These are phyloP conservation scores for Morella rubra DNA, from an alignment of 306 rosid genomes.

Conservation along the genomic window DNA sequence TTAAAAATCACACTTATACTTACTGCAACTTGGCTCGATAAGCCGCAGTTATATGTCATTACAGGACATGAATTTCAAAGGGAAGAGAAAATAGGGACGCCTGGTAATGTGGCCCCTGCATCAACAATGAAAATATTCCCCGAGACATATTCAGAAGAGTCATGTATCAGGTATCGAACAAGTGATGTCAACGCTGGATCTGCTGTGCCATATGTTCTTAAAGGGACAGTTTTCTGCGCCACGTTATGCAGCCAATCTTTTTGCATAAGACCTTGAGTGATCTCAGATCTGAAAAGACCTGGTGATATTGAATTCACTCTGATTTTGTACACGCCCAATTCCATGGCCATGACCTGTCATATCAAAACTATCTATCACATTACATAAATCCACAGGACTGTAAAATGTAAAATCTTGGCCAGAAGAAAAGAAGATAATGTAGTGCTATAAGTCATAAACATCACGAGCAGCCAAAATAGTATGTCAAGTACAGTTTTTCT, in stretches of 20 bases:
- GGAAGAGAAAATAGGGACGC: conserved; percentile 27
- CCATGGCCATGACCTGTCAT: conserved; percentile 76
- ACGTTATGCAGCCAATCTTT: conserved; percentile 69
- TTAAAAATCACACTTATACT: too few species aligned
- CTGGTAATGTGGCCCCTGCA: conserved; percentile 64
- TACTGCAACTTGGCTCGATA: too few species aligned
- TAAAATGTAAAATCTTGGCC: not conserved
- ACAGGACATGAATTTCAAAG: too few species aligned
- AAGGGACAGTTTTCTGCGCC: conserved; percentile 53
- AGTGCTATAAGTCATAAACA: not conserved
- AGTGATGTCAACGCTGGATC: conserved; percentile 81
- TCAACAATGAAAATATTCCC: conserved; percentile 68
- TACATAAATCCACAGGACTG: not conserved
- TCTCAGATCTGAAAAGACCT: conserved; percentile 80
- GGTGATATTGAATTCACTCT: conserved; percentile 82
- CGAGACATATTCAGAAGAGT: conserved; percentile 65
- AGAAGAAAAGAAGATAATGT: not conserved
- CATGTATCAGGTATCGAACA: conserved; percentile 67
- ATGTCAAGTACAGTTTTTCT: not conserved
- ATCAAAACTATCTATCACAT: not conserved
- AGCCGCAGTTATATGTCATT: too few species aligned
- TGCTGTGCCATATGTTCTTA: conserved; percentile 47
- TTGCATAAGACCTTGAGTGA: conserved; percentile 56
- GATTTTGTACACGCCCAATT: conserved; percentile 66
- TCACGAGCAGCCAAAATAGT: not conserved